Base-by-base conservation (phyloP, 495 filamentous ascomycete genomes). In the Xylaria intraflava region DNA sequence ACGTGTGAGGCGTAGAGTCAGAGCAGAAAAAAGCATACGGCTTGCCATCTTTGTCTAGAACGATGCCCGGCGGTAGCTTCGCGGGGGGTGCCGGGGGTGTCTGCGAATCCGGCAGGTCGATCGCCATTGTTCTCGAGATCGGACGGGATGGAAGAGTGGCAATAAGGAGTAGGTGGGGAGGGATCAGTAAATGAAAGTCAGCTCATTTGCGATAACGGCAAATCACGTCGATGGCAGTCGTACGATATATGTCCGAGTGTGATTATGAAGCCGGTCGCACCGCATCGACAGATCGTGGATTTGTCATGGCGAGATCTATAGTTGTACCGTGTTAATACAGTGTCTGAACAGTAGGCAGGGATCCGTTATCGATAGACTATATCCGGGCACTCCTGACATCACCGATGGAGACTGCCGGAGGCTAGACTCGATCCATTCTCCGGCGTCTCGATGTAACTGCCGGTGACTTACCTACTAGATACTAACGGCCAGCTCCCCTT, bases 41-140 rank as follows among this genome's bases (percentile, higher is more conserved):
- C 72, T 96, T 97, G 41, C 93, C 93, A 76, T 98, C 89, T 60
- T 91, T 88, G 40, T 86, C 93, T 35, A 96, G 73, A 3, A 95
- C 80, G 6, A 95, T 77, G 56, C 91, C 92, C 67, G 90, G 94
- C 12, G 88, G 86, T 33, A 74, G 49, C 48, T 70, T 72, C 54
- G 69, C 71, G 19, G 69, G 66, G 3, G 68, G 57, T 36, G 31
- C 49, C 42, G 26, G 55, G 26, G 30, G 52, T 46, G 42, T 48
- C 31, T 59, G 55, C 42, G 59, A 41, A 53, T 66, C 69, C 59
- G 56, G 63, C 33, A 62, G 64, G 38, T 66, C 65, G 12, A 56
- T 61, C 23, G 67, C 69, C 70, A 73, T 71, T 23, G 12, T 58
- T 43, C 45, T 30, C 26, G 26, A 22, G 20, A 8, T 43, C 14